Evolutionary conservation across 257 asterid species (phyloP), one percentile per base, ranked within the genome.

Genomic region (Nicotiana sylvestris): DNA sequence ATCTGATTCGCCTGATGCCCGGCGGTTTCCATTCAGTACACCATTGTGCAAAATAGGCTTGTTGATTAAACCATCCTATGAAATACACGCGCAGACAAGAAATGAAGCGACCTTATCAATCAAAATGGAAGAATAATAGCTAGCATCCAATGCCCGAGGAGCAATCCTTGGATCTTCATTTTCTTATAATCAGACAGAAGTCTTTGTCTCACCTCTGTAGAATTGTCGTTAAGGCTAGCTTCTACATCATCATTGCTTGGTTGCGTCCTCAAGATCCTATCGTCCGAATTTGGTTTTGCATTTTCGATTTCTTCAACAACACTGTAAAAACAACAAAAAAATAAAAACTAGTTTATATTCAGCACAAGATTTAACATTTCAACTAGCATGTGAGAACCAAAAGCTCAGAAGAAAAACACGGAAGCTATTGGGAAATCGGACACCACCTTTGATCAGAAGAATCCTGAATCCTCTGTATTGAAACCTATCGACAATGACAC

Each of bases 1-100:
- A 83, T 94, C 99, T 33, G 98, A 96, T 85, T 94, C 98, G 87
- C 95, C 92, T 17, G 98, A 96, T 49, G 88, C 91, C 85, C 92
- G 82, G 5, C 82, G 80, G 43, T 13, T 27, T 43, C 62, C 62
- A 74, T 49, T 74, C 39, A 74, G 80, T 27, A 25, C 27, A 51
- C 62, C 46, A 27, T 74, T 51, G 62, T 51, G 43, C 80, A 74
- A 51, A 74, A 51, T 49, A 15, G 80, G 62, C 53, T 74, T 74
- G 16, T 51, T 25, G 64, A 51, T 49, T 61, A 25, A 61, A 27
- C 27, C 64, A 1, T 74, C 46, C 80, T 74, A 74, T 27, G 32
- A 49, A 49, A 49, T 0, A 13, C 80, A 74, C 4, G 11, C 17
- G 3, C 25, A 12, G 37, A 74, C 64, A 74, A 74, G 43, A 74